These are phyloP conservation scores for Cercospora brassicicola DNA, from an alignment of 2,329 filamentous ascomycete genomes.

Conservation along the genomic window DNA sequence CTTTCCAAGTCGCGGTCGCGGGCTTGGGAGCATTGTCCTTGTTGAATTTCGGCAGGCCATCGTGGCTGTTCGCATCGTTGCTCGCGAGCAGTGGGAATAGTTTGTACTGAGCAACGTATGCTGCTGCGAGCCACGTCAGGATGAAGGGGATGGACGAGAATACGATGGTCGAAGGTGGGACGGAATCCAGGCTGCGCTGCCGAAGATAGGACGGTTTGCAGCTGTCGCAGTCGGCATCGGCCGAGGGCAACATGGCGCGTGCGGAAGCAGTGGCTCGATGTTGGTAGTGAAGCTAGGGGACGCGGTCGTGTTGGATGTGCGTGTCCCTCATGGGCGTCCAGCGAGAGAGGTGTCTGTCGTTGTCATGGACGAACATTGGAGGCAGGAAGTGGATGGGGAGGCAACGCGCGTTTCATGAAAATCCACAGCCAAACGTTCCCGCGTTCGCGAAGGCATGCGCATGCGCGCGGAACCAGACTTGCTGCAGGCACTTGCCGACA, in stretches of 20 bases:
- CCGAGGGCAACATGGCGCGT: conserved; percentile 38
- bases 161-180: conserved; percentile 53
- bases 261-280: conserved; percentile 7
- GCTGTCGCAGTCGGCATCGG: conserved; percentile 56
- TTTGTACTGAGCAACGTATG: conserved; percentile 62
- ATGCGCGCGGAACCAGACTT: neutral
- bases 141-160: conserved; percentile 69
- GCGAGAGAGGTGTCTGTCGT: neutral
- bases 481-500: conserved; percentile 1
- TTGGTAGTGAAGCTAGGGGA: conserved; percentile 3
- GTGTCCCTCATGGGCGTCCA: conserved; percentile 1
- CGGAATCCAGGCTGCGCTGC: conserved; percentile 45
- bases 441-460: neutral
- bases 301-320: neutral
- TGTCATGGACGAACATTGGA: neutral
- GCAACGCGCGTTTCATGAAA: conserved; percentile 1
- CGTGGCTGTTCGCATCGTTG: conserved; percentile 53
- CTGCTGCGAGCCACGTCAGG: conserved; percentile 66
- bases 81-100: conserved; percentile 72
- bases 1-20: conserved; percentile 20
- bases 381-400: neutral
- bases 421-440: neutral
- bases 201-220: conserved; percentile 56
- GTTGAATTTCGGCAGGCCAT: conserved; percentile 61
- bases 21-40: conserved; percentile 46